phyloP scores from a whole-genome alignment of 2,329 filamentous ascomycete genomes.

The Monilinia vaccinii-corymbosi region DNA sequence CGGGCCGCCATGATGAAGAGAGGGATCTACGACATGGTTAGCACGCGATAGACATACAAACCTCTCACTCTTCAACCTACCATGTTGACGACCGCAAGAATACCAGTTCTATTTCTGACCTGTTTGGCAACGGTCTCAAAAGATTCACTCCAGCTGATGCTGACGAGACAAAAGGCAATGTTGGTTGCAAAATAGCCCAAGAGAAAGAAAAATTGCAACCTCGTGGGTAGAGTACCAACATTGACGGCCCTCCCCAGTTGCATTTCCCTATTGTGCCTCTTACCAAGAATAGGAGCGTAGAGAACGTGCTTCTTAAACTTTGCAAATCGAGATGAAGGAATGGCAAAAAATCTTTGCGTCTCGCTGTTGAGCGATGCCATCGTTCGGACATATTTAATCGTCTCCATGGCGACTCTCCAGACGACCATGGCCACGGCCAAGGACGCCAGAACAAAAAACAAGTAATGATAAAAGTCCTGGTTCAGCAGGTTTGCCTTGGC shows the following conservation, averaged over 20 bases:
- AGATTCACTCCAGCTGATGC: conserved; percentile 48
- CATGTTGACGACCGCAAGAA: conserved; percentile 69
- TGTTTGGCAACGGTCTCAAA: conserved; percentile 38
- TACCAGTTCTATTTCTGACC: conserved; percentile 59
- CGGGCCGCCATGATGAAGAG: conserved; percentile 65
- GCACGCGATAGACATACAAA: not conserved
- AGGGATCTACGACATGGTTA: conserved; percentile 38
- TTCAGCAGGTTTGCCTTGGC: conserved; percentile 32
- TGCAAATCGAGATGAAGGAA: conserved; percentile 43
- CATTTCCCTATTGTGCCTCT: conserved; percentile 69
- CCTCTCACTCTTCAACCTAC: conserved; percentile 30
- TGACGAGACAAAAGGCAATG: conserved; percentile 63
- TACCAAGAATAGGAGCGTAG: conserved; percentile 62
- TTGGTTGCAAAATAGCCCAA: conserved; percentile 62
- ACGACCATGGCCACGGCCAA: conserved; percentile 54
- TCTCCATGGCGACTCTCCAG: conserved; percentile 54
- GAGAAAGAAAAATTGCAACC: conserved; percentile 65
- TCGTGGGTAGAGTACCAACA: conserved; percentile 69
- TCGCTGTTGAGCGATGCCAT: conserved; percentile 71
- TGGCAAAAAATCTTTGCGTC: conserved; percentile 69
- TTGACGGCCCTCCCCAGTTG: conserved; percentile 59
- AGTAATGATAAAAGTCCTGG: conserved; percentile 48
- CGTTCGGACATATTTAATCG: conserved; percentile 61
- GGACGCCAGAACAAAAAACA: conserved; percentile 54
- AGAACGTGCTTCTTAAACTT: conserved; percentile 58